These are phyloP conservation scores for Melanomma pulvis-pyrius DNA, from an alignment of 495 filamentous ascomycete species.

Conservation along the genomic window DNA sequence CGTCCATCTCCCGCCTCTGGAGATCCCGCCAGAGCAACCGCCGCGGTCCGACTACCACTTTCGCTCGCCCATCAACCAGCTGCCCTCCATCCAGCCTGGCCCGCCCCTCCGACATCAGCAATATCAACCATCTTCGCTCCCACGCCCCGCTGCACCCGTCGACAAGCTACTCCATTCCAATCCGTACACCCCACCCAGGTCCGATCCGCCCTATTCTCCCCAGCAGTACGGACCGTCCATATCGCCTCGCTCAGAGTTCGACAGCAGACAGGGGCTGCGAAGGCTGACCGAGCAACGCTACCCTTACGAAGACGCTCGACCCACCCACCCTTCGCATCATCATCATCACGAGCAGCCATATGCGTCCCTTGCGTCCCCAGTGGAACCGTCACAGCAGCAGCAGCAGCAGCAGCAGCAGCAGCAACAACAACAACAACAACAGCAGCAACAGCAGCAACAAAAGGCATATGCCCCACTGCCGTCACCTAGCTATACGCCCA, in stretches of 20 bases:
- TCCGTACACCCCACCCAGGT: conserved; percentile 41
- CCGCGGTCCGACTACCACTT: conserved; percentile 35
- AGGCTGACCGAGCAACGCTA: conserved; percentile 33
- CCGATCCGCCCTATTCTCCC: conserved; percentile 41
- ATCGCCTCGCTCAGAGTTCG: conserved; percentile 31
- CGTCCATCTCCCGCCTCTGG: conserved; percentile 37
- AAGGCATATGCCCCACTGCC: conserved; percentile 37
- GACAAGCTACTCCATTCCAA: conserved; percentile 37
- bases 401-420: no score
- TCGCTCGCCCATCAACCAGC: conserved; percentile 34
- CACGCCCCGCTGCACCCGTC: conserved; percentile 29
- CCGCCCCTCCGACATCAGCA: conserved; percentile 29
- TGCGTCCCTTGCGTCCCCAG: conserved; percentile 38
- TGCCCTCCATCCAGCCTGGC: conserved; percentile 38
- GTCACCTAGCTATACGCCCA: conserved; percentile 42
- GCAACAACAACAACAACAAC: no score
- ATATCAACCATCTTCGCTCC: conserved; percentile 24
- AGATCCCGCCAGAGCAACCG: conserved; percentile 37
- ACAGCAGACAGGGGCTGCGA: conserved; percentile 21
- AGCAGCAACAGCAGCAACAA: no score
- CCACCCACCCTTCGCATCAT: conserved; percentile 20
- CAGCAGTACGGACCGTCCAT: conserved; percentile 35
- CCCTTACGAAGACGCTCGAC: conserved; percentile 35
- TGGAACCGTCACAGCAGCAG: conserved; percentile 34
- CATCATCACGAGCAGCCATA: conserved; percentile 32